Base-by-base conservation (phyloP, 2,329 filamentous ascomycete genomes). In the Microascus cirrosus region DNA sequence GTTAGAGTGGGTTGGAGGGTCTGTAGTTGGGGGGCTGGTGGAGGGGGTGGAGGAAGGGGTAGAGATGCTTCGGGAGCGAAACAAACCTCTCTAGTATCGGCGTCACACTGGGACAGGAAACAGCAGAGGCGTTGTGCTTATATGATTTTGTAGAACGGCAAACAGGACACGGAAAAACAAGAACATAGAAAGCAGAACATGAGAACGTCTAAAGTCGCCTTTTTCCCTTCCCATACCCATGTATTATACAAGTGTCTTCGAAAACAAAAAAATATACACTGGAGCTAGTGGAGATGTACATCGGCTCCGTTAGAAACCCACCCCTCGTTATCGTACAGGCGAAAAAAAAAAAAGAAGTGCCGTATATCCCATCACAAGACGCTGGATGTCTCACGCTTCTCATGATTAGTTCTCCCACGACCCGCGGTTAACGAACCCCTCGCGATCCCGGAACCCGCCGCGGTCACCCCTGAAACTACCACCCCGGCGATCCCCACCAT, bases 31-130 rank as follows among this genome's bases (percentile, higher is more conserved):
- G 7, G 56, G 56, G 20, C 45, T 54, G 34, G 52, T 51, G 22
- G 56, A 58, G 36, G 56, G 56, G 2, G 18, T 58, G 2, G 56
- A 51, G 32, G 56, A 58, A 24, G 56, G 56, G 18, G 22, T 58
- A 7, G 56, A 48, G 34, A 54, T 58, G 12, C 42, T 58, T 18
- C 34, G 39, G 50, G 39, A 50, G 12, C 24, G 32, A 34, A 39
- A n/a, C 34, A 54, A 10, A 5, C 53, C 22, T 54, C 34, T 54
- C 52, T 32, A 54, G 18, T 24, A 11, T 35, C 28, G 3, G 34
- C 25, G 48, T 25, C 24, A 22, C 24, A 25, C 6, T 34, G n/a
- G 10, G 22, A 51, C 10, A 25, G 28, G 28, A 32, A 32, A 32
- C 28, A 32, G 28, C 28, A 32, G 4, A 32, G 28, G 28, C 28